Base-by-base conservation (phyloP, 768 basidiomycete genomes). In the Suillus tomentosus region DNA sequence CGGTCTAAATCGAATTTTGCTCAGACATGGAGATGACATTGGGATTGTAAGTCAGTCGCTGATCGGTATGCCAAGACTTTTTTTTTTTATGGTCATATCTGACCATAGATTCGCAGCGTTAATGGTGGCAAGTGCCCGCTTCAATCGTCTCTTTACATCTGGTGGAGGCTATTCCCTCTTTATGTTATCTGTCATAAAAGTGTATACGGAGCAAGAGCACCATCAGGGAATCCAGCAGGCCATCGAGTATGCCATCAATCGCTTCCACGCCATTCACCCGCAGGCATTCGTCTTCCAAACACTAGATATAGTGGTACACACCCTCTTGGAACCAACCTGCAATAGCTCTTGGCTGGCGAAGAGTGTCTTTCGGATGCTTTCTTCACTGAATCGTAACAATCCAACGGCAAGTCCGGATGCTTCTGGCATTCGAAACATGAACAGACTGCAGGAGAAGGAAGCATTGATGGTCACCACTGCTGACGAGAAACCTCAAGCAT, bases 241-340 rank as follows among this genome's bases (percentile, higher is more conserved):
- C 15, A 87, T 94, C 63, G 88, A 91, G 71, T 92, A 91, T 65
- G 83, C 88, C 3, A 74, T 85, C 62, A 86, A 83, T 68, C 84
- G 90, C 4, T 93, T 94, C 77, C 89, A 88, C 64, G 87, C 89
- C 1, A 77, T 89, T 3, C 91, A 94, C 69, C 81, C 83, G 60
- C 88, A 91, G 50, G 81, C 87, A 0, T 91, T 92, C 70, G 77
- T 92, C 55, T 93, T 90, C 71, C 91, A 92, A 73, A 84, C 83
- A 47, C 77, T 92, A 67, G 89, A 89, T 66, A 79, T 82, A 22
- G 78, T 89, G 42, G 83, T 85, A 3, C 84, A 85, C 63, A 70
- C 90, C 36, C 73, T 86, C 37, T 79, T 80, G 63, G 70, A 84
- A 13, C 82, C 85, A 3, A 77, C 78, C 13, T 74, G 80, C 24